Conservation (phyloP, 371 early-diverging fungal species). For the Furculomyces boomerangus region DNA sequence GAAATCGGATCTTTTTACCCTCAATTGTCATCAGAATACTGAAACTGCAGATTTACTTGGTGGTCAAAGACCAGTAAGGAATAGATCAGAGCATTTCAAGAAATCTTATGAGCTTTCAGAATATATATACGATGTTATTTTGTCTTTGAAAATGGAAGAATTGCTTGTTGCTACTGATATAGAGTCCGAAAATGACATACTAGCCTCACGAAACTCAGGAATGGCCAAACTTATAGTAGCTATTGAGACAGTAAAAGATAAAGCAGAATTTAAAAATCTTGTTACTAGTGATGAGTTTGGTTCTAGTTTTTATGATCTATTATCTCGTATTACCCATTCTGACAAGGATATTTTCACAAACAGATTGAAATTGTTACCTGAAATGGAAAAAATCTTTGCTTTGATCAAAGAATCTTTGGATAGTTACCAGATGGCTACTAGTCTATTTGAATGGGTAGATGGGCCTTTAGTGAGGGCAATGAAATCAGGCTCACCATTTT, state of each 20-base stretch:
- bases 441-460: constrained; percentile 86
- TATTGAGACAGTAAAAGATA: not conserved
- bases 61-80: constrained; percentile 84
- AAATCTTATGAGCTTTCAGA: constrained; percentile 14
- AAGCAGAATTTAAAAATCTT: not conserved
- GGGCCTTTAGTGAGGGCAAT: constrained; percentile 92
- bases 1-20: constrained; percentile 52
- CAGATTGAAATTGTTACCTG: not conserved
- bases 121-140: not conserved
- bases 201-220: not conserved
- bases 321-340: not conserved
- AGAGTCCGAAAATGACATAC: not conserved
- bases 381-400: not conserved
- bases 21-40: constrained; percentile 96
- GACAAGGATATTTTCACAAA: not conserved
- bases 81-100: constrained; percentile 28
- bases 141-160: not conserved
- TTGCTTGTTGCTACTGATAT: not conserved
- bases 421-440: constrained; percentile 7
- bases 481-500: constrained; percentile 83
- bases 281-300: not conserved
- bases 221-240: not conserved
- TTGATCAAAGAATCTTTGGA: not conserved
- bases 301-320: not conserved
- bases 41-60: constrained; percentile 97